These are phyloP conservation scores for Delphinella strobiligena DNA, from an alignment of 2,329 filamentous ascomycete genomes.

Conservation along the genomic window DNA sequence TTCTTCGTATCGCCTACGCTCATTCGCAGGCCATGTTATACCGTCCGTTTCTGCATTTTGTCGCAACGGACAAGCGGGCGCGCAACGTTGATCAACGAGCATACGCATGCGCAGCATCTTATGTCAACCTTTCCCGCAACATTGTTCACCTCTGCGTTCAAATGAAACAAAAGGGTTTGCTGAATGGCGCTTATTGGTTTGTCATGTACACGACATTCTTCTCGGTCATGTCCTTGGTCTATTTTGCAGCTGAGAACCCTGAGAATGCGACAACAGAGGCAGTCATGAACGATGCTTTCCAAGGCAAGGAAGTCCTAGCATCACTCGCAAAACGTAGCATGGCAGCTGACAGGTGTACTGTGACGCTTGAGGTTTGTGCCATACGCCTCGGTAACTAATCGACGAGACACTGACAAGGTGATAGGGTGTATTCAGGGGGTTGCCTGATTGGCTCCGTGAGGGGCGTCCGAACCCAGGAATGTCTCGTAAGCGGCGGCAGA, in stretches of 20 bases:
- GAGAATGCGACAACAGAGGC: constrained; percentile 63
- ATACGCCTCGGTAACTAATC: constrained; percentile 1
- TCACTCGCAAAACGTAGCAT: constrained; percentile 71
- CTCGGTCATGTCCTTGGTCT: constrained; percentile 65
- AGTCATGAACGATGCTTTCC: constrained; percentile 71
- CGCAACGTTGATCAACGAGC: constrained; percentile 58
- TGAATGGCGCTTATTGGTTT: constrained; percentile 81
- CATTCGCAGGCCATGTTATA: constrained; percentile 77
- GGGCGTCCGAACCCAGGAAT: constrained; percentile 28
- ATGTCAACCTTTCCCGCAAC: constrained; percentile 55
- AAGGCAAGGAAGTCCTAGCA: constrained; percentile 71
- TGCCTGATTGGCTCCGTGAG: constrained; percentile 49
- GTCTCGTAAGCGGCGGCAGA: constrained; percentile 36
- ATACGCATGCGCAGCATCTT: constrained; percentile 61
- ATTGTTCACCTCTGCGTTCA: constrained; percentile 71
- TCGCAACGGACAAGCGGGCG: constrained; percentile 46
- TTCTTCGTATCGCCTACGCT: constrained; percentile 67
- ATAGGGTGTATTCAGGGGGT: constrained; percentile 69
- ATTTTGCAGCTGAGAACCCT: constrained; percentile 70
- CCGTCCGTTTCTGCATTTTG: constrained; percentile 72
- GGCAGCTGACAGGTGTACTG: constrained; percentile 77
- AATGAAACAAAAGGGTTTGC: constrained; percentile 60
- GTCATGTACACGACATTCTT: constrained; percentile 77
- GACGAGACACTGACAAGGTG: neutral
- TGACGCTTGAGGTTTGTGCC: constrained; percentile 56